phyloP scores from a whole-genome alignment of 495 filamentous ascomycete genomes.

The Jackrogersella multiformis region DNA sequence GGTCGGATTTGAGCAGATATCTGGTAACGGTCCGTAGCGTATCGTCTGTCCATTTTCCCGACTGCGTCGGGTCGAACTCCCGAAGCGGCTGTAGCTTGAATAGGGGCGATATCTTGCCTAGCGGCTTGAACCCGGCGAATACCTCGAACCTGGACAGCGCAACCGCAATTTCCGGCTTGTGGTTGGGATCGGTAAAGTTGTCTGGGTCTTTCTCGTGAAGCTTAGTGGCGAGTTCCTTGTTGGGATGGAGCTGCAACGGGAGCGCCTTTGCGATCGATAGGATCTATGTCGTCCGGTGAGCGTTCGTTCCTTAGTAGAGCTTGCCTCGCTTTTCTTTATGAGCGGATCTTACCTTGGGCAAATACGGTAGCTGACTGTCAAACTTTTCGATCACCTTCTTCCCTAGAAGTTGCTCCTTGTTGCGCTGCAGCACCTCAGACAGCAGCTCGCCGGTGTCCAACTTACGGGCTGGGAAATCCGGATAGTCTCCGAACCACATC shows the following conservation, averaged over 20 bases:
- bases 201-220: conserved; percentile 71
- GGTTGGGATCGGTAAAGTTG: conserved; percentile 75
- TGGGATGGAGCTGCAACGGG: conserved; percentile 81
- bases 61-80: conserved; percentile 60
- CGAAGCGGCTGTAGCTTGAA: conserved; percentile 60
- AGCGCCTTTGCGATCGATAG: conserved; percentile 82
- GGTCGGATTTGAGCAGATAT: conserved; percentile 63
- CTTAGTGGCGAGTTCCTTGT: conserved; percentile 69
- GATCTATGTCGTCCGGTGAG: conserved; percentile 55
- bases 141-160: conserved; percentile 80
- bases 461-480: conserved; percentile 71
- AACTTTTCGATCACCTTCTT: conserved; percentile 69
- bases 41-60: conserved; percentile 64
- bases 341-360: conserved; percentile 69
- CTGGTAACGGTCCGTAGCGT: conserved; percentile 68
- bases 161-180: conserved; percentile 86
- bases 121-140: conserved; percentile 79
- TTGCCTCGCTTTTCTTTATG: not conserved
- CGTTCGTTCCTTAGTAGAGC: not conserved
- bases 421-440: conserved; percentile 68
- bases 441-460: conserved; percentile 70
- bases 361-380: conserved; percentile 72
- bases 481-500: conserved; percentile 88
- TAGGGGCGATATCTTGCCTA: conserved; percentile 66
- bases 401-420: conserved; percentile 72